A percentile compares a stretch with the other conserved stretches of the same genome.
These are phyloP conservation scores for Fraxinus pennsylvanica DNA, from an alignment of 257 asterid genomes.

Conservation along the genomic window DNA sequence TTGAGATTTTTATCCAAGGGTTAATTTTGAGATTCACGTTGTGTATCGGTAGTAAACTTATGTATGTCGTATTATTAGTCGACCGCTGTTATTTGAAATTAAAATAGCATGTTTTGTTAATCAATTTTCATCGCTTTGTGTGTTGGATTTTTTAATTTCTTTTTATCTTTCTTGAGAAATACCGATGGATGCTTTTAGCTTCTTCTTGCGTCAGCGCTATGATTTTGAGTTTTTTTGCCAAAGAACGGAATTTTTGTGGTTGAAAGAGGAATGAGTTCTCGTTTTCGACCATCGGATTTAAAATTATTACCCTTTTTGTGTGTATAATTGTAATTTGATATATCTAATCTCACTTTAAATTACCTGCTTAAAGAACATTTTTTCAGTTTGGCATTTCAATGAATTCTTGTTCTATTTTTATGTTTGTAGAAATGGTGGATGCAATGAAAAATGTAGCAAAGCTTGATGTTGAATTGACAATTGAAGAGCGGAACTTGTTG, in stretches of 20 bases:
- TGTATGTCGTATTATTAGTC: background rate
- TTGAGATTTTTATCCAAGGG: background rate
- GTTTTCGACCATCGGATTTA: background rate
- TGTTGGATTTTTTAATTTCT: background rate
- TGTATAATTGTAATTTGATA: background rate
- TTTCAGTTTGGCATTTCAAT: background rate
- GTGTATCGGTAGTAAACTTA: background rate
- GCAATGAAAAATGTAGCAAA: conserved; percentile 26
- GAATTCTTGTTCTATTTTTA: background rate
- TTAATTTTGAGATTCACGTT: background rate
- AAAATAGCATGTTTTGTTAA: background rate
- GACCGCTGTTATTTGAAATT: background rate
- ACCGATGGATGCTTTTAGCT: background rate
- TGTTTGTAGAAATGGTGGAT: conserved; percentile 26
- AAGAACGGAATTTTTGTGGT: too few relatives aligned
- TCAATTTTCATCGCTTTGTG: background rate
- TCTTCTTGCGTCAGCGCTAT: background rate
- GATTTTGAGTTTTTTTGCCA: too few relatives aligned
- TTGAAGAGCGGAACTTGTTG: conserved; percentile 29
- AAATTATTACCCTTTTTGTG: background rate
- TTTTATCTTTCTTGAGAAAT: background rate
- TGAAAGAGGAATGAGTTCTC: background rate
- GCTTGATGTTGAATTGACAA: conserved; percentile 24
- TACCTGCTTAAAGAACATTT: too few relatives aligned
- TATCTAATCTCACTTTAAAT: background rate